Evolutionary conservation across 1,284 basidiomycete species (phyloP).

Genomic region (Hemileia vastatrix): DNA sequence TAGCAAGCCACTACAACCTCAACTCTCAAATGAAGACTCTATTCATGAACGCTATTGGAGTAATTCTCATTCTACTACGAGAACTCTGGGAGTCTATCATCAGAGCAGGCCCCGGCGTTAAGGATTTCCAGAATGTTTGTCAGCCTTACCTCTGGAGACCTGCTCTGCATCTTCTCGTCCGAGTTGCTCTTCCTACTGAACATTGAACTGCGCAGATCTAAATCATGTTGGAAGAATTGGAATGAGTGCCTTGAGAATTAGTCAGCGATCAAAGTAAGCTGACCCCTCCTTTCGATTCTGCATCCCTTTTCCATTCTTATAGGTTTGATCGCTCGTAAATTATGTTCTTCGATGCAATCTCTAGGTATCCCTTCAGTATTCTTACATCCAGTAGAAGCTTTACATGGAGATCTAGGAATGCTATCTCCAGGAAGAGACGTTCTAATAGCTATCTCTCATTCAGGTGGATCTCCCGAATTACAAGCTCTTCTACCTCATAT

Average conservation of each 20-base stretch:
- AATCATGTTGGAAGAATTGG: no score
- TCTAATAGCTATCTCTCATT: slow-evolving; percentile 45
- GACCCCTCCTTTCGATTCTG: neutral
- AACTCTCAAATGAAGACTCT: no score
- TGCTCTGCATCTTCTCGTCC: no score
- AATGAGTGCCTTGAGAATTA: neutral
- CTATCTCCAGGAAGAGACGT: slow-evolving; percentile 42
- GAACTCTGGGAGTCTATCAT: no score
- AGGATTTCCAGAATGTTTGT: no score
- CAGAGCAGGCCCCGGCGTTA: no score
- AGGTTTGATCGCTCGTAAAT: slow-evolving; percentile 38
- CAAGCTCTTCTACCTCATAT: slow-evolving; percentile 42
- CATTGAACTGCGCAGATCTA: no score
- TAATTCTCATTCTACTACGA: no score
- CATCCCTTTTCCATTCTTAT: neutral
- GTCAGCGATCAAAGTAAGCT: slow-evolving; percentile 5
- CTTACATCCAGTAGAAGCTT: slow-evolving; percentile 45
- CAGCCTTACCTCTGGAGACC: no score
- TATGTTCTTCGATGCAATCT: slow-evolving; percentile 36
- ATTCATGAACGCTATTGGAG: no score
- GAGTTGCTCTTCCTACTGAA: no score
- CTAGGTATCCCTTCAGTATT: slow-evolving; percentile 45
- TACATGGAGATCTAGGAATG: slow-evolving; percentile 47
- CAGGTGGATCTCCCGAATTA: slow-evolving; percentile 45
- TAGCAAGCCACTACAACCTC: no score